A percentile compares a stretch with the other conserved stretches of the same genome.
These are phyloP conservation scores for Herpetospermum pedunculosum DNA, from an alignment of 306 rosid species.

Conservation along the genomic window DNA sequence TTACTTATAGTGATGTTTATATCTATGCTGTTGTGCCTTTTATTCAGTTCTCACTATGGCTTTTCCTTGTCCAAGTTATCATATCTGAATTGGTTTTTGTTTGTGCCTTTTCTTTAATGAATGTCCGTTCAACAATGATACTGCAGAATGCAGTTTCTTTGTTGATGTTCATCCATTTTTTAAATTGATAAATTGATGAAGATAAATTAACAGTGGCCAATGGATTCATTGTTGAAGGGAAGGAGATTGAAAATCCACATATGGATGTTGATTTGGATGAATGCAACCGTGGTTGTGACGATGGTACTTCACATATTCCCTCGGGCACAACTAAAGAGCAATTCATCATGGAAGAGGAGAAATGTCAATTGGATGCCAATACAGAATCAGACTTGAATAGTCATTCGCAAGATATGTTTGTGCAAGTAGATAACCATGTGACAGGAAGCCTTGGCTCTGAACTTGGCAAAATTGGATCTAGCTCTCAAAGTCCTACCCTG, in stretches of 20 bases:
- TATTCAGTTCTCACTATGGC: background rate
- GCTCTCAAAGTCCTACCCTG: slow-evolving; percentile 19
- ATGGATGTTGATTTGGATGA: slow-evolving; percentile 29
- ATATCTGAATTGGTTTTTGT: background rate
- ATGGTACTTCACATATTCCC: slow-evolving; percentile 18
- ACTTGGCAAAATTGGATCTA: slow-evolving; percentile 23
- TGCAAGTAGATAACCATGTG: slow-evolving; percentile 18
- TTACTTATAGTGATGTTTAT: background rate
- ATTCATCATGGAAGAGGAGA: slow-evolving; percentile 15
- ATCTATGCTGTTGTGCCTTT: background rate
- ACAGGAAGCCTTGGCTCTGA: slow-evolving; percentile 9
- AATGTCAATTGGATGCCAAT: slow-evolving; percentile 19
- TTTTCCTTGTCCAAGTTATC: background rate
- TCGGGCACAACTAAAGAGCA: slow-evolving; percentile 22
- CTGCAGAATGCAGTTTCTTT: background rate
- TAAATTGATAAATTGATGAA: background rate
- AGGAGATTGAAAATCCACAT: slow-evolving; percentile 26
- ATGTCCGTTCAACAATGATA: background rate
- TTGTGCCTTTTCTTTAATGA: background rate
- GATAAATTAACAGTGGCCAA: slow-evolving; percentile 22
- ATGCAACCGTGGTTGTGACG: slow-evolving; percentile 20
- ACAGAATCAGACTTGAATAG: slow-evolving; percentile 14
- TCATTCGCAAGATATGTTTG: slow-evolving; percentile 20
- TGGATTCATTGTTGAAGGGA: slow-evolving; percentile 19
- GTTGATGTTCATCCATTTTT: slow-evolving; percentile 5